A percentile compares a stretch with the other conserved stretches of the same genome.
Evolutionary conservation across 805 yeast species (phyloP).

Genomic region (Teunomyces tritomae): DNA sequence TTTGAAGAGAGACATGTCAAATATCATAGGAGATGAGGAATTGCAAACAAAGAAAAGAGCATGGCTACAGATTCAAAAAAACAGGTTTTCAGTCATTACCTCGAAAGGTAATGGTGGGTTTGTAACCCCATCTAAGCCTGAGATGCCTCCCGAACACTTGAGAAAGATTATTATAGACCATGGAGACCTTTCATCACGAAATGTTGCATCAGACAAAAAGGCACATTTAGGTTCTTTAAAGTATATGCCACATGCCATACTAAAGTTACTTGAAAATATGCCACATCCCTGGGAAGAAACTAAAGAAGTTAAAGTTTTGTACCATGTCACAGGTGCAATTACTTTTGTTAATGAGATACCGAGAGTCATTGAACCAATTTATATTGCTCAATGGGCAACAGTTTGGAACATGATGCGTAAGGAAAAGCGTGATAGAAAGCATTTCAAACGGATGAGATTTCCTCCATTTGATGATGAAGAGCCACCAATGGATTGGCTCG

Average conservation of each 20-base stretch:
- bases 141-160: constrained; percentile 92
- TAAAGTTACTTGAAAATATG: constrained; percentile 89
- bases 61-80: constrained; percentile 67
- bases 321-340: constrained; percentile 90
- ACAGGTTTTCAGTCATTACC: constrained; percentile 38
- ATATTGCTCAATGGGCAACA: constrained; percentile 93
- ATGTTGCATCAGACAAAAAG: constrained; percentile 79
- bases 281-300: constrained; percentile 97
- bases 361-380: constrained; percentile 87
- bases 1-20: not conserved
- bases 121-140: constrained; percentile 61
- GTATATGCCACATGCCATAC: constrained; percentile 92
- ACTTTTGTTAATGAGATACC: constrained; percentile 94
- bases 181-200: constrained; percentile 78
- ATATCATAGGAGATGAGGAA: constrained; percentile 13
- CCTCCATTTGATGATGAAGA: constrained; percentile 99
- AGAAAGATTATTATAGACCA: constrained; percentile 81
- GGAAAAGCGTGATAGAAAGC: constrained; percentile 86
- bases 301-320: constrained; percentile 82
- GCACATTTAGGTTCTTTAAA: constrained; percentile 88
- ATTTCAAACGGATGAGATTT: constrained; percentile 86
- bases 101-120: constrained; percentile 38
- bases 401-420: constrained; percentile 91
- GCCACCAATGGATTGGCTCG: constrained; percentile 83
- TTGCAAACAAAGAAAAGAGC: constrained; percentile 46